Base-by-base conservation (phyloP, 306 rosid genomes). In the Vigna unguiculata region DNA sequence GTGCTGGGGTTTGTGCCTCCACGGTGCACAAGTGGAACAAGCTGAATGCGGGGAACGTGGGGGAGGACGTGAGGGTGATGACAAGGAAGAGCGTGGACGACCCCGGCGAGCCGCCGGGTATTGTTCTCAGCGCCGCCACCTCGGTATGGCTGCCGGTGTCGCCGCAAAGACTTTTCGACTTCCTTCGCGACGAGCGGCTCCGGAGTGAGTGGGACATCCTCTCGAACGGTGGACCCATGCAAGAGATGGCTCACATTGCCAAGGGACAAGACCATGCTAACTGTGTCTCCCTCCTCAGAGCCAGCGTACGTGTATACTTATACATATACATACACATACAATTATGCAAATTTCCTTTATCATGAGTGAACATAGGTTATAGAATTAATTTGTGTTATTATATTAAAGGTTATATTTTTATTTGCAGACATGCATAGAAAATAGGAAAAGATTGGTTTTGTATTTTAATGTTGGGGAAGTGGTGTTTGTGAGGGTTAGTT, bases 151-250 rank as follows among this genome's bases (percentile, higher is more conserved):
- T 94, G 0, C 95, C 97, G 0, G 81, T 78, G 4, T 77, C 95
- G 0, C 88, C 92, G 0, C 86, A 81, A 6, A 77, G 87, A 21
- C 87, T 94, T 4, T 94, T 94, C 1, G 87, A 94, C 78, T 94
- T 94, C 79, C 81, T 94, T 0, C 93, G 98, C 1, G 87, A 94
- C n/a, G 98, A 94, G 36, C 57, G 88, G 22, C 91, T 92, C 0
- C 54, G 98, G n/a, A 92, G 97, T 57, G 93, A 94, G 71, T 94
- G 98, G 98, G 98, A 94, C 80, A 94, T 94, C 11, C 86, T 94
- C 15, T 94, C 98, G 25, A 94, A 94, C 53, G 98, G 98, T 40
- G 97, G 97, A 17, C 98, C 97, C 55, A 94, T 94, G 98, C 97
- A 94, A 71, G 97, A 92, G 82, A 94, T 94, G 95, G 92, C 93